Conservation (phyloP, 306 rosid genomes). For the Arachis stenosperma region DNA sequence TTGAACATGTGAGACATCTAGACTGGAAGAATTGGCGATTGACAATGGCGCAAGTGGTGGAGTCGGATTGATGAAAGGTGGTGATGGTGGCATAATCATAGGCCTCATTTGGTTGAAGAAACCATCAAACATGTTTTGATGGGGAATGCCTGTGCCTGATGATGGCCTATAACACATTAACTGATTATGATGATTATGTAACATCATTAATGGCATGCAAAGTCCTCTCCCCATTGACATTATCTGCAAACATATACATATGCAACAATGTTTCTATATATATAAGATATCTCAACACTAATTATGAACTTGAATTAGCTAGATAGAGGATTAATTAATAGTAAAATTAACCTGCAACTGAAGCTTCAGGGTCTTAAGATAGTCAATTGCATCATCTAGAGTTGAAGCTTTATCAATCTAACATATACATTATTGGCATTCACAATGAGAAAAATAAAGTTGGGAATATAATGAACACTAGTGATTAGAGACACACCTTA, state of each 20-base stretch:
- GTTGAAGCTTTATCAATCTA: conserved; percentile 60
- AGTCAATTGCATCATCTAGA: conserved; percentile 65
- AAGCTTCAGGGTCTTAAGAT: conserved; percentile 57
- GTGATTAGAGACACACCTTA: conserved; percentile 41
- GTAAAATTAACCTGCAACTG: conserved; percentile 53
- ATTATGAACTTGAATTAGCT: no score
- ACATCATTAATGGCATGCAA: conserved; percentile 55
- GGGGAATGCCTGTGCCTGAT: conserved; percentile 33
- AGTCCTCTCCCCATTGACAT: conserved; percentile 52
- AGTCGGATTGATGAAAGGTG: conserved; percentile 37
- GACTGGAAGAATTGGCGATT: conserved; percentile 10
- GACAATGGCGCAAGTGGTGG: conserved; percentile 15
- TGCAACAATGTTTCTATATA: background rate
- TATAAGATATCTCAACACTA: no score
- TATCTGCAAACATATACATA: conserved; percentile 45
- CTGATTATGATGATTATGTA: conserved; percentile 26
- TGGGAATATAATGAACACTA: background rate
- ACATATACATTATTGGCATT: background rate
- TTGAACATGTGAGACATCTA: background rate
- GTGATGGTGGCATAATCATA: conserved; percentile 12
- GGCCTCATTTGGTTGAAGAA: conserved; percentile 43
- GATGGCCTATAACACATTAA: conserved; percentile 42
- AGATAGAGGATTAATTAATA: no score
- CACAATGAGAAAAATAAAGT: background rate
- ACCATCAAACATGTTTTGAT: conserved; percentile 50